Evolutionary conservation across 2,329 filamentous ascomycete species (phyloP), one percentile per base, ranked within the genome.

Genomic region (Talaromyces sp.): DNA sequence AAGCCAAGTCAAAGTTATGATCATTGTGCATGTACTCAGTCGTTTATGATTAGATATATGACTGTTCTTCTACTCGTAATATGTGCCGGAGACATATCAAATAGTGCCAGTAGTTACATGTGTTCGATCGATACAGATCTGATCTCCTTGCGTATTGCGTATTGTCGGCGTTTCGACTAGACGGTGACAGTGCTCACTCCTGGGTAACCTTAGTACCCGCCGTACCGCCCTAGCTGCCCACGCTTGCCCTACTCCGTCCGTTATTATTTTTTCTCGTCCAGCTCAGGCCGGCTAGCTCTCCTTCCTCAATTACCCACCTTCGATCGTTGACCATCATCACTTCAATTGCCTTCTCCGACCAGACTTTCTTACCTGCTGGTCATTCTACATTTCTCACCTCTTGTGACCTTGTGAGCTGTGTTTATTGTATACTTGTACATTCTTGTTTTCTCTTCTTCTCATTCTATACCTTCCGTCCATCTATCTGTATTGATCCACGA

Each of bases 201-300:
- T 17, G 13, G 45, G 45, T 49, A 54, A 54, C 50, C 50, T 59
- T 43, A 31, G 35, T 59, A 43, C 56, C 56, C 56, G 37, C 37
- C 37, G 56, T 59, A 59, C 22, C 27, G 27, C 25, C 19, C 41
- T 60, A 60, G 27, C 41, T 61, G 47, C 31, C 39, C 50, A 47
- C 59, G 50, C 50, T 62, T 56, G 35, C 41, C 47, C 35, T 62
- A 25, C 41, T 54, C 47, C 47, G 49, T 39, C 47, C 60, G 47
- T 41, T 49, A 56, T 45, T 47, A 45, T 45, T 59, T 63, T 62
- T 62, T 63, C 47, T 56, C 8, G 49, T 52, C 60, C 49, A 62
- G 61, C 39, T 49, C 8, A n/a, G 19, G 50, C 45, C 25, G 17
- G 22, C 31, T 47, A 56, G 47, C 56, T 64, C 43, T 41, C 41